These are phyloP conservation scores for Nakazawaea peltata DNA, from an alignment of 805 yeast species.

Conservation along the genomic window DNA sequence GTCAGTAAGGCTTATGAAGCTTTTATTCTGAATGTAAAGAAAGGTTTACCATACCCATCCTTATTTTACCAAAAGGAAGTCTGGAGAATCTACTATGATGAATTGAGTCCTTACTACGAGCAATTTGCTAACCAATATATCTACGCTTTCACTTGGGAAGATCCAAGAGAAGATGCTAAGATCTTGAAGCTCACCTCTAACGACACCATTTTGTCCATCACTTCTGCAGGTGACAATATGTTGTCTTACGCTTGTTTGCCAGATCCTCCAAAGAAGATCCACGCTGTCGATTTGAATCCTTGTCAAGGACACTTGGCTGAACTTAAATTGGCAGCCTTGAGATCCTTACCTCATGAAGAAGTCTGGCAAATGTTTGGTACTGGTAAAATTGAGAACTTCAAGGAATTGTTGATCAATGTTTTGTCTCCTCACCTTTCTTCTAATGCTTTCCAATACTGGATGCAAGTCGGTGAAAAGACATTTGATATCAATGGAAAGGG, in stretches of 20 bases:
- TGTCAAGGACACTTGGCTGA: conserved; percentile 76
- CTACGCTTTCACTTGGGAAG: conserved; percentile 89
- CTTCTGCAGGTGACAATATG: conserved; percentile 82
- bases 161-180: conserved; percentile 71
- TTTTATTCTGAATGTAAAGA: conserved; percentile 51
- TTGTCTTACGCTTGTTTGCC: conserved; percentile 66
- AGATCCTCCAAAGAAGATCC: conserved; percentile 67
- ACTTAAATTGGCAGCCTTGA: conserved; percentile 66
- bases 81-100: conserved; percentile 79
- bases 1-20: conserved; percentile 72
- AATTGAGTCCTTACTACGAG: conserved; percentile 53
- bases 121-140: conserved; percentile 76
- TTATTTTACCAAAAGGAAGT: conserved; percentile 69
- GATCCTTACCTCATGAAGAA: conserved; percentile 46
- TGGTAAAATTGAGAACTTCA: conserved; percentile 52
- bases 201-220: conserved; percentile 75
- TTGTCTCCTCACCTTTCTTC: conserved; percentile 70
- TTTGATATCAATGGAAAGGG: conserved; percentile 52
- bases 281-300: conserved; percentile 82
- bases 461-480: conserved; percentile 49
- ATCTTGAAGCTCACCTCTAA: conserved; percentile 51
- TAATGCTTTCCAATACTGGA: conserved; percentile 78
- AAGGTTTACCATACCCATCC: conserved; percentile 72
- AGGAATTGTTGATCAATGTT: conserved; percentile 41
- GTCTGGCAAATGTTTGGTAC: conserved; percentile 73